Conservation (phyloP, 2,329 filamentous ascomycete species). For the Colletotrichum lini region DNA sequence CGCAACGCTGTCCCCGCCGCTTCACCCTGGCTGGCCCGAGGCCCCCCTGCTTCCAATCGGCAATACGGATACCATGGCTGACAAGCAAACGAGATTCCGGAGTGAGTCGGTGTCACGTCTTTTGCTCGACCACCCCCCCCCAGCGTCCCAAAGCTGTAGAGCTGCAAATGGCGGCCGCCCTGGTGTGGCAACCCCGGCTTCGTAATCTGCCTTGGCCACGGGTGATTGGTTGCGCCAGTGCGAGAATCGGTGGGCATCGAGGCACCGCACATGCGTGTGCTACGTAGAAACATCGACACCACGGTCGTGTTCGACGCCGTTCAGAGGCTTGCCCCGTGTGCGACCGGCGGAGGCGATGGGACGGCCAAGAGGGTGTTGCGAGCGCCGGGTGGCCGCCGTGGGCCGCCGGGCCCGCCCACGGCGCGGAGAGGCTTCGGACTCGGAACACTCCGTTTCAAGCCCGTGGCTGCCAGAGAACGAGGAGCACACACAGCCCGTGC, state of each 20-base stretch:
- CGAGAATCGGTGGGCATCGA: neutral
- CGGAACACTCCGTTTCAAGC: neutral
- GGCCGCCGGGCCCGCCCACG: slow-evolving; percentile 1
- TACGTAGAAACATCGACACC: neutral
- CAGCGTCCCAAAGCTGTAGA: slow-evolving; percentile 22
- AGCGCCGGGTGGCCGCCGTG: slow-evolving; percentile 3
- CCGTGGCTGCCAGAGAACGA: neutral
- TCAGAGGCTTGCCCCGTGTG: neutral
- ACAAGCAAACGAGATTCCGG: slow-evolving; percentile 20
- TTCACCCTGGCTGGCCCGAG: neutral
- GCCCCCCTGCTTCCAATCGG: neutral
- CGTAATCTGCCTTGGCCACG: neutral
- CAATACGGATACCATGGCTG: slow-evolving; percentile 3
- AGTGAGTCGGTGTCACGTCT: slow-evolving; percentile 8
- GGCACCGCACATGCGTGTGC: neutral
- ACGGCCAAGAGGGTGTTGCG: neutral
- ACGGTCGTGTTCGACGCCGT: neutral
- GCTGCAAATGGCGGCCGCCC: slow-evolving; percentile 8
- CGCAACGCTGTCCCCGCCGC: neutral
- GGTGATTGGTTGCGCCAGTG: neutral
- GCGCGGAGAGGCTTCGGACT: neutral
- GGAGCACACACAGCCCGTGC: neutral
- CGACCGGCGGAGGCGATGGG: neutral
- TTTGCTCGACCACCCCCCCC: neutral
- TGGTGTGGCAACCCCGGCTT: neutral